Conservation (phyloP, 164 flowering plant species). For the Tetracentron sinense region DNA sequence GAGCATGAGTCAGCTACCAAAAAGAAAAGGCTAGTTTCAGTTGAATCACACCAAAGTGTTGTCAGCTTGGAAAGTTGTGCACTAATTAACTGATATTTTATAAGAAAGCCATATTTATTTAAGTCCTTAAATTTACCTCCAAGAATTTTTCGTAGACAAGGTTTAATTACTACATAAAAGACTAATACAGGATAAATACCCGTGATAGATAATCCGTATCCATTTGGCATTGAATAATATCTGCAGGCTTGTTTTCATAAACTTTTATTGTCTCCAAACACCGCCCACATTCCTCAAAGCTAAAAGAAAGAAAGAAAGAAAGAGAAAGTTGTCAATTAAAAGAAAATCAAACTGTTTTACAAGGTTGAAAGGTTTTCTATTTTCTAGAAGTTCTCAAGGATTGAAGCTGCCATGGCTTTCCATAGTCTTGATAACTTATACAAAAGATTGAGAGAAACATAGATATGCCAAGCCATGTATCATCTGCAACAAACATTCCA, state of each 20-base stretch:
- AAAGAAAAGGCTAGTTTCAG: constrained; percentile 10
- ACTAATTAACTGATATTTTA: background rate
- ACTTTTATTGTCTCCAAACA: constrained; percentile 97
- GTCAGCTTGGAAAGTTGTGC: background rate
- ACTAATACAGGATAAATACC: constrained; percentile 35
- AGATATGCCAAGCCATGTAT: background rate
- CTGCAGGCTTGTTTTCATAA: constrained; percentile 98
- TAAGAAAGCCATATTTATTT: background rate
- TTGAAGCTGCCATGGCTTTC: too few relatives aligned
- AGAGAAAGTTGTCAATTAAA: background rate
- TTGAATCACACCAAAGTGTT: constrained; percentile 7
- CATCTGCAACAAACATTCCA: background rate
- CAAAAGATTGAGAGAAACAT: background rate
- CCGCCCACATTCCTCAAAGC: constrained; percentile 97
- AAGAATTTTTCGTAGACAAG: background rate
- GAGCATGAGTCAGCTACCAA: constrained; percentile 70
- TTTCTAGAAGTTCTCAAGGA: too few relatives aligned
- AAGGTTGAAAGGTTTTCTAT: background rate
- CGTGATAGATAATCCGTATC: constrained; percentile 89
- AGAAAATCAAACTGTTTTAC: constrained; percentile 5
- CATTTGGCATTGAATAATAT: constrained; percentile 89
- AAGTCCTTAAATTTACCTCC: background rate
- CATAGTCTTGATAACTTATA: too few relatives aligned
- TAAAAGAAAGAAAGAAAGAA: constrained; percentile 27
- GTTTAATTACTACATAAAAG: constrained; percentile 2